A percentile compares a stretch with the other conserved stretches of the same genome.
Evolutionary conservation across 129 eudicot genomes (phyloP).

Genomic region (Sambucus nigra): DNA sequence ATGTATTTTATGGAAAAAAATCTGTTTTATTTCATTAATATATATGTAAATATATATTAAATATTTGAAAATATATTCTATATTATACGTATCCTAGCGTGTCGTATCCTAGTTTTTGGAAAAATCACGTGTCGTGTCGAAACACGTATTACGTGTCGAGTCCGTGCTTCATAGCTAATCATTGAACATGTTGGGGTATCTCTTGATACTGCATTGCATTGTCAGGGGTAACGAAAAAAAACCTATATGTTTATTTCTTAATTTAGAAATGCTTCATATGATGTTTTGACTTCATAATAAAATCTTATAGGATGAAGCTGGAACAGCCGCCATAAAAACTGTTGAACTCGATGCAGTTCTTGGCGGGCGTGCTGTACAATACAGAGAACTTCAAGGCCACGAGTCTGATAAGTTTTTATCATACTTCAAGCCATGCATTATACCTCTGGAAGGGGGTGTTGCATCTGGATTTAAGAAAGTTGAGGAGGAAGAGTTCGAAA

Average conservation of each 20-base stretch:
- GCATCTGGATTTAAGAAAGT: conserved; percentile 87
- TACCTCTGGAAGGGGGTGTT: conserved; percentile 95
- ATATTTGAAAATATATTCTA: too few species aligned
- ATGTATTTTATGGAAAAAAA: too few species aligned
- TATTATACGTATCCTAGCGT: too few species aligned
- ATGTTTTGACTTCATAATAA: not conserved
- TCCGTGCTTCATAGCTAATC: too few species aligned
- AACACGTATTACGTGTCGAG: too few species aligned
- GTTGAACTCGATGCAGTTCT: conserved; percentile 93
- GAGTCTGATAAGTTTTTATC: conserved; percentile 93
- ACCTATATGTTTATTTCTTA: not conserved
- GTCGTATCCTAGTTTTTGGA: too few species aligned
- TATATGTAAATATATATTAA: too few species aligned
- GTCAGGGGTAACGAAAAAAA: too few species aligned
- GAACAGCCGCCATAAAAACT: conserved; percentile 92
- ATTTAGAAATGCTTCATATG: not conserved
- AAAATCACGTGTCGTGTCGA: too few species aligned
- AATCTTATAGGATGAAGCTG: conserved; percentile 81
- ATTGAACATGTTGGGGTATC: too few species aligned
- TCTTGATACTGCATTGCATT: too few species aligned
- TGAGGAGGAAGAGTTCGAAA: conserved; percentile 94
- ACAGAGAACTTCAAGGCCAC: conserved; percentile 82
- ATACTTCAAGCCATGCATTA: conserved; percentile 88
- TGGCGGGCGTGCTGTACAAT: conserved; percentile 97
- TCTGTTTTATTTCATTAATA: too few species aligned